These are phyloP conservation scores for Sclerotinia glacialis DNA, from an alignment of 2,329 filamentous ascomycete species.

Conservation along the genomic window DNA sequence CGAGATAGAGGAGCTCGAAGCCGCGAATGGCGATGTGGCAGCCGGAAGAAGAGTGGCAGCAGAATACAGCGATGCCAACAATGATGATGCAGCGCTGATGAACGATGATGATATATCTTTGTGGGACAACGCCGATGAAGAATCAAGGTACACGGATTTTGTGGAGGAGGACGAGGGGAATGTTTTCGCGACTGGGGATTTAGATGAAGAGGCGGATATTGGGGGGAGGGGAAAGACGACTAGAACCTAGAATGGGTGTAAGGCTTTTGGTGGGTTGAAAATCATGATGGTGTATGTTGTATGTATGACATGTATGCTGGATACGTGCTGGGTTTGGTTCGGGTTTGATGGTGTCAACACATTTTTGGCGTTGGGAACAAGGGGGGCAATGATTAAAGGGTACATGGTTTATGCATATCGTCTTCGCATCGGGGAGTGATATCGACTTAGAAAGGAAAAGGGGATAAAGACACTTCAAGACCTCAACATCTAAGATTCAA, in stretches of 20 bases:
- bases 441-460: neutral
- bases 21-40: slow-evolving; percentile 23
- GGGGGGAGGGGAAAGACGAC: slow-evolving; percentile 22
- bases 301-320: slow-evolving; percentile 12
- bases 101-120: slow-evolving; percentile 39
- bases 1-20: slow-evolving; percentile 39
- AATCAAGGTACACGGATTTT: slow-evolving; percentile 34
- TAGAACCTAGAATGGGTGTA: neutral
- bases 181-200: slow-evolving; percentile 33
- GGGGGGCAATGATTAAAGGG: slow-evolving; percentile 8
- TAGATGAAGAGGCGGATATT: slow-evolving; percentile 22
- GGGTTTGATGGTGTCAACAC: slow-evolving; percentile 9
- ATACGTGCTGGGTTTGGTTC: slow-evolving; percentile 4
- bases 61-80: slow-evolving; percentile 31
- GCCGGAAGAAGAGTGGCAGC: slow-evolving; percentile 7
- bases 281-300: slow-evolving; percentile 3
- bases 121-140: slow-evolving; percentile 35
- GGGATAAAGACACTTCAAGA: neutral
- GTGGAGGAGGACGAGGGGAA: slow-evolving; percentile 35
- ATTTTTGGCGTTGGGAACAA: slow-evolving; percentile 4
- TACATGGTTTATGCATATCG: neutral
- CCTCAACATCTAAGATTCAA: neutral
- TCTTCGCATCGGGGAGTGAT: neutral
- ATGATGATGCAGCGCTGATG: slow-evolving; percentile 36
- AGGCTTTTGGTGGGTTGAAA: neutral